Evolutionary conservation across 495 filamentous ascomycete genomes (phyloP).

Genomic region (Penicillium egyptiacum): DNA sequence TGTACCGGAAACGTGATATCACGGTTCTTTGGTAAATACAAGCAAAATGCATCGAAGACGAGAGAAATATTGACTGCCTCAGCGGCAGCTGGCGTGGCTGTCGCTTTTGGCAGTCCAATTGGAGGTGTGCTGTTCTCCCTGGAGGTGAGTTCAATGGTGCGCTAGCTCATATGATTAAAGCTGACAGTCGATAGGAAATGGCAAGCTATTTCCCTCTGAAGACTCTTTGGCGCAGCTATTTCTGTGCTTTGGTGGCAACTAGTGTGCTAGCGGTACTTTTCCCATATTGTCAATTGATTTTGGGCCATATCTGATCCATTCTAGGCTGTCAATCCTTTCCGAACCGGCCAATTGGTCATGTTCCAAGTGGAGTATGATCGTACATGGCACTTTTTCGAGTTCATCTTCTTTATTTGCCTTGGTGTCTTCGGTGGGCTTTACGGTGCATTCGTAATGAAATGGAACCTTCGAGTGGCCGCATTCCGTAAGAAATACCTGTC

Average conservation of each 20-base stretch:
- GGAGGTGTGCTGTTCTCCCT: conserved; percentile 95
- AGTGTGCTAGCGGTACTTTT: conserved; percentile 74
- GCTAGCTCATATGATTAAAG: not conserved
- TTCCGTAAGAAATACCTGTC: conserved; percentile 94
- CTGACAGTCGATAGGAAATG: conserved; percentile 66
- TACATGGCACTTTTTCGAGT: conserved; percentile 96
- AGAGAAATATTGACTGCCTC: conserved; percentile 93
- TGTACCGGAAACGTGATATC: conserved; percentile 98
- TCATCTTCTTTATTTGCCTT: conserved; percentile 87
- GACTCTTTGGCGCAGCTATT: conserved; percentile 97
- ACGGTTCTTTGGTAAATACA: conserved; percentile 88
- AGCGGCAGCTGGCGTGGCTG: conserved; percentile 91
- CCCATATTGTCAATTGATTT: not conserved
- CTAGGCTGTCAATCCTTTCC: conserved; percentile 90
- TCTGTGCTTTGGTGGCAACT: conserved; percentile 94
- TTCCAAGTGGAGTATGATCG: conserved; percentile 97
- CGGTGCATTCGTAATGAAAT: conserved; percentile 97
- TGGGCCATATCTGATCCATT: conserved; percentile 15
- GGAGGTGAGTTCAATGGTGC: conserved; percentile 52
- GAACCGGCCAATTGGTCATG: conserved; percentile 99
- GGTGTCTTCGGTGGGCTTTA: conserved; percentile 95
- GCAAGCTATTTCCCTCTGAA: conserved; percentile 97
- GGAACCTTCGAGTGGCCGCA: conserved; percentile 87
- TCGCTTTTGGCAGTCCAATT: conserved; percentile 96
- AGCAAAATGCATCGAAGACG: conserved; percentile 88